Evolutionary conservation across 495 filamentous ascomycete species (phyloP).

Genomic region (Acidiella bohemica): DNA sequence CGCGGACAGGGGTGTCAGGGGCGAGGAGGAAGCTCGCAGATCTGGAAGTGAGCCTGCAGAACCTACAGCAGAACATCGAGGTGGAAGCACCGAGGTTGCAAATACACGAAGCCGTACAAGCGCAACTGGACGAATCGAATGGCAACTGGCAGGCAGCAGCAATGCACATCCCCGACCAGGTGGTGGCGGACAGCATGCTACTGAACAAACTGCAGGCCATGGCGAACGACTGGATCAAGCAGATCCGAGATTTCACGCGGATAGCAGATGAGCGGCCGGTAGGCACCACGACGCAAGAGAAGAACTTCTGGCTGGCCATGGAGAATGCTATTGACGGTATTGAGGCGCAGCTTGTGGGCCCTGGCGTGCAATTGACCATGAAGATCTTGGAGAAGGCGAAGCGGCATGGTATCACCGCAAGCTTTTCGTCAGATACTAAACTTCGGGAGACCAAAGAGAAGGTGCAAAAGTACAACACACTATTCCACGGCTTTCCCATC

Average conservation of each 20-base stretch:
- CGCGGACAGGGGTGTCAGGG: conserved; percentile 87
- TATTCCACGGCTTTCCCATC: conserved; percentile 95
- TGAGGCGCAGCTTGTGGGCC: conserved; percentile 70
- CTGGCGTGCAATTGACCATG: conserved; percentile 82
- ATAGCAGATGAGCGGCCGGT: conserved; percentile 78
- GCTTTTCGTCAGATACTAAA: conserved; percentile 88
- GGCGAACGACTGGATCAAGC: conserved; percentile 95
- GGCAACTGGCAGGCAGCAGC: conserved; percentile 52
- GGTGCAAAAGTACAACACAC: conserved; percentile 95
- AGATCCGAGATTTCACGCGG: conserved; percentile 93
- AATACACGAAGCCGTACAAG: conserved; percentile 75
- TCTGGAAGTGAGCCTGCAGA: conserved; percentile 72
- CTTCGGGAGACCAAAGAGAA: conserved; percentile 86
- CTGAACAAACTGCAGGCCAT: conserved; percentile 86
- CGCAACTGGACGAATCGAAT: conserved; percentile 58
- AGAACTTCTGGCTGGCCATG: conserved; percentile 97
- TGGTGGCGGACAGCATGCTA: conserved; percentile 74
- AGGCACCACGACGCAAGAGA: conserved; percentile 86
- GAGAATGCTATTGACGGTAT: conserved; percentile 82
- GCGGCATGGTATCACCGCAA: conserved; percentile 88
- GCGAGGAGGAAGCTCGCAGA: conserved; percentile 94
- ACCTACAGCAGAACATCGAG: conserved; percentile 94
- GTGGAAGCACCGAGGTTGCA: conserved; percentile 80
- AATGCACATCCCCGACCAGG: conserved; percentile 56
- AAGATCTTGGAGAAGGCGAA: conserved; percentile 91